A percentile compares a stretch with the other conserved stretches of the same genome.
phyloP scores from a whole-genome alignment of 192 early-diverging fungal species.

The Phlyctochytrium bullatum region DNA sequence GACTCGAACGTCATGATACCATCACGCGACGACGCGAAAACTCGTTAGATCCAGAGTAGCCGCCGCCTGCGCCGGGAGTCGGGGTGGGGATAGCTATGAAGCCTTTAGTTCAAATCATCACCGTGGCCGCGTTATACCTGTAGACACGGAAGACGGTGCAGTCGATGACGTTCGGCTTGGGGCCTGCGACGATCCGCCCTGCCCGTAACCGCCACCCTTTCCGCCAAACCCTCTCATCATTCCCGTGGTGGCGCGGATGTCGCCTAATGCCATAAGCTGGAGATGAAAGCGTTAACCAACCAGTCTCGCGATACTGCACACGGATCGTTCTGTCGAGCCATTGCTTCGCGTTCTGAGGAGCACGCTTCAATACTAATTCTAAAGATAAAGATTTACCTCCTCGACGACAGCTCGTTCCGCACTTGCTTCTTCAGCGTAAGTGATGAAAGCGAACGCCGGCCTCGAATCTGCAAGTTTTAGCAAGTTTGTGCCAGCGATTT shows the following conservation, averaged over 20 bases:
- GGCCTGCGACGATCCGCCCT: too few relatives aligned
- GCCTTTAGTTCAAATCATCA: too few relatives aligned
- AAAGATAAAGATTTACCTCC: slow-evolving; percentile 36
- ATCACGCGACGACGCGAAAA: too few relatives aligned
- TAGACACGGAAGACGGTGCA: too few relatives aligned
- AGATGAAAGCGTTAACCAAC: too few relatives aligned
- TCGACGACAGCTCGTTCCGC: slow-evolving; percentile 49
- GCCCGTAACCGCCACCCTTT: background rate
- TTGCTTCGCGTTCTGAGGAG: slow-evolving; percentile 27
- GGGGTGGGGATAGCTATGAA: too few relatives aligned
- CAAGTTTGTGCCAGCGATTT: background rate
- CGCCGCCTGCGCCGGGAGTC: too few relatives aligned
- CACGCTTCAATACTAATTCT: background rate
- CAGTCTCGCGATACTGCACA: slow-evolving; percentile 39
- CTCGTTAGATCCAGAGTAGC: too few relatives aligned
- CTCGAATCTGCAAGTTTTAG: slow-evolving; percentile 15
- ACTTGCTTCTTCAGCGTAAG: slow-evolving; percentile 46
- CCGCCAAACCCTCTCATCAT: background rate
- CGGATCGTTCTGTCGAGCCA: slow-evolving; percentile 39
- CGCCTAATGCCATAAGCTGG: too few relatives aligned
- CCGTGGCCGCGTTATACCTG: too few relatives aligned
- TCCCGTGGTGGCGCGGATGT: background rate
- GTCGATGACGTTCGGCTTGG: too few relatives aligned
- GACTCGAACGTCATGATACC: too few relatives aligned
- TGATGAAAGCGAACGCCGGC: slow-evolving; percentile 68